A percentile compares a stretch with the other conserved stretches of the same genome.
Evolutionary conservation across 495 filamentous ascomycete genomes (phyloP).

Genomic region (Opeltia flavorubescens): DNA sequence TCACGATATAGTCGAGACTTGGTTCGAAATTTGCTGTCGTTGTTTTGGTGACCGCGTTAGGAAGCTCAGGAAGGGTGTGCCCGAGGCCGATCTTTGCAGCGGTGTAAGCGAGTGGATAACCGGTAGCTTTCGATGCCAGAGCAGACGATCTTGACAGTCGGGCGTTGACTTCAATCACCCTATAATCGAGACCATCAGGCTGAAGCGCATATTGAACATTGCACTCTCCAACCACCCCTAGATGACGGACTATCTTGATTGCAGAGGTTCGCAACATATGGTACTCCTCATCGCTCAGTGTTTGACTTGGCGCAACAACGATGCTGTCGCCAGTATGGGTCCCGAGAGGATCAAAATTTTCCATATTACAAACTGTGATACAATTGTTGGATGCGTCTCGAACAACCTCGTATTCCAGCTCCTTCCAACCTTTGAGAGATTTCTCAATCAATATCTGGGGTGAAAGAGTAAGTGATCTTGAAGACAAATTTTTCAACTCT

Average conservation of each 20-base stretch:
- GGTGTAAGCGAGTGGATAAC: conserved; percentile 91
- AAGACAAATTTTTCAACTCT: conserved; percentile 83
- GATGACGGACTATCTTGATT: conserved; percentile 89
- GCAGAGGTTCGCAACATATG: conserved; percentile 96
- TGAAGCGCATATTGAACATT: conserved; percentile 97
- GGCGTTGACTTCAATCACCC: conserved; percentile 97
- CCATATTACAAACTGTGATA: conserved; percentile 99
- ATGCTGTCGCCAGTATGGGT: conserved; percentile 97
- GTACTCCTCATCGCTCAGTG: conserved; percentile 91
- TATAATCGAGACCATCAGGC: conserved; percentile 86
- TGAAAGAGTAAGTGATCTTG: conserved; percentile 83
- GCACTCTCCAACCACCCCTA: conserved; percentile 93
- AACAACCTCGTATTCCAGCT: conserved; percentile 96
- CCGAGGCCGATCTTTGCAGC: conserved; percentile 94
- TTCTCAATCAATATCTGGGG: conserved; percentile 97
- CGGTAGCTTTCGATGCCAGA: conserved; percentile 90
- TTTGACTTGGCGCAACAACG: conserved; percentile 91
- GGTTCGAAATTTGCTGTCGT: conserved; percentile 98
- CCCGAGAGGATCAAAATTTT: conserved; percentile 95
- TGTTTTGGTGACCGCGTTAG: conserved; percentile 95
- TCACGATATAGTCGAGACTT: conserved; percentile 92
- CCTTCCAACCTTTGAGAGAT: conserved; percentile 99
- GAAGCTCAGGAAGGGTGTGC: conserved; percentile 84
- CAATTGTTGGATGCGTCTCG: conserved; percentile 91
- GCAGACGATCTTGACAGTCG: conserved; percentile 90